Conservation (phyloP, 2,329 filamentous ascomycete species). For the Sporothrix dimorphospora region DNA sequence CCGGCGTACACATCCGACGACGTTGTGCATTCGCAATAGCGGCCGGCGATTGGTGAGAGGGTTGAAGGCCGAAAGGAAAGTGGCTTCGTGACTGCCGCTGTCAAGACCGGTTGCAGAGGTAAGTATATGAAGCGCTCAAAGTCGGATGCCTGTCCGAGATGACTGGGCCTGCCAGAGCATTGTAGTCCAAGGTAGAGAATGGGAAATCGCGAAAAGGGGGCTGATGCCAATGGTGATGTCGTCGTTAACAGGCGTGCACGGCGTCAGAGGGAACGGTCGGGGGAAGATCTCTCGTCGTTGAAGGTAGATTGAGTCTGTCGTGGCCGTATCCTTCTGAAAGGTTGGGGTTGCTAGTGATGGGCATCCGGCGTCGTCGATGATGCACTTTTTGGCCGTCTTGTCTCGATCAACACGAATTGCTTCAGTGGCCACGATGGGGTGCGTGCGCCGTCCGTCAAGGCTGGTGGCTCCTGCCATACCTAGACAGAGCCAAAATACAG, state of each 20-base stretch:
- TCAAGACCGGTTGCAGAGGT: not conserved
- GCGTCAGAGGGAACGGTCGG: not conserved
- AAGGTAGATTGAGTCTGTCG: not conserved
- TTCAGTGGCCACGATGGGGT: not conserved
- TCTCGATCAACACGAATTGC: slow-evolving; percentile 15
- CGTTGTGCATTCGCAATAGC: slow-evolving; percentile 27
- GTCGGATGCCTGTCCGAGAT: not conserved
- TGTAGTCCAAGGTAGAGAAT: not conserved
- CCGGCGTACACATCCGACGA: slow-evolving; percentile 38
- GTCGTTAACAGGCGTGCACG: not conserved
- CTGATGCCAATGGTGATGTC: not conserved
- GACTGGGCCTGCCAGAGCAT: slow-evolving; percentile 14
- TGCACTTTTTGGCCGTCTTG: not conserved
- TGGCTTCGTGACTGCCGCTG: no score
- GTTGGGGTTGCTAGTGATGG: not conserved
- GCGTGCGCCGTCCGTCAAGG: not conserved
- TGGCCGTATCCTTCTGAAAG: not conserved
- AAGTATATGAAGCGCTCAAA: not conserved
- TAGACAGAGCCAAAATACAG: not conserved
- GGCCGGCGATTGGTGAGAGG: not conserved
- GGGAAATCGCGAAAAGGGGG: not conserved
- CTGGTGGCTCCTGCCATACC: not conserved
- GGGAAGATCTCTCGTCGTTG: not conserved
- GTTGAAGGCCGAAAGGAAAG: not conserved
- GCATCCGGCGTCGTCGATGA: not conserved